These are phyloP conservation scores for Penicillium angulare DNA, from an alignment of 495 filamentous ascomycete species.

Conservation along the genomic window DNA sequence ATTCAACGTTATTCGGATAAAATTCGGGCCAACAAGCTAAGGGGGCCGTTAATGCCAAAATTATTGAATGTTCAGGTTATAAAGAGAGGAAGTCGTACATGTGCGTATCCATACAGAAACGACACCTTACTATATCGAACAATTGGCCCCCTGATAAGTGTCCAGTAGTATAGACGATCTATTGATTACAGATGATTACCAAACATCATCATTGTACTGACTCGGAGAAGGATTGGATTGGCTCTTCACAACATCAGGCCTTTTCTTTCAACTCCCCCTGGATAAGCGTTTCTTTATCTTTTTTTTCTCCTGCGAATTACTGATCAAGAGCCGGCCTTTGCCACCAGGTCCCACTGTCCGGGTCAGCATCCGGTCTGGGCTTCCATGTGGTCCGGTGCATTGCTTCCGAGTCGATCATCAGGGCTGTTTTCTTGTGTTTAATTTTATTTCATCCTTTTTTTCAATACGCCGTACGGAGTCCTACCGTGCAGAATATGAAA, in stretches of 20 bases:
- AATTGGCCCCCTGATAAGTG: background rate
- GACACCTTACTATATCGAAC: background rate
- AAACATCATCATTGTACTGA: too few species aligned
- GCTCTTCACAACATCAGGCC: background rate
- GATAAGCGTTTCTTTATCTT: too few species aligned
- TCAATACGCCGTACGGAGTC: too few species aligned
- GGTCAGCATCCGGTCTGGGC: constrained; percentile 22
- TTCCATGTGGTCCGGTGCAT: constrained; percentile 35
- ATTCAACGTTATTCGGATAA: constrained; percentile 1
- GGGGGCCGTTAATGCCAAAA: too few species aligned
- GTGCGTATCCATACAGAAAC: too few species aligned
- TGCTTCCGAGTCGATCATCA: constrained; percentile 34
- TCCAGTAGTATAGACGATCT: too few species aligned
- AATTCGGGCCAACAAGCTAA: background rate
- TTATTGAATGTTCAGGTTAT: too few species aligned
- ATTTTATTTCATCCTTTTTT: background rate
- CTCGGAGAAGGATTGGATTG: too few species aligned
- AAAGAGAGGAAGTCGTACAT: too few species aligned
- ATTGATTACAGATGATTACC: too few species aligned
- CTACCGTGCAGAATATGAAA: constrained; percentile 7
- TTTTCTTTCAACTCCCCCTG: background rate
- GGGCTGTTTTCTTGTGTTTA: constrained; percentile 2
- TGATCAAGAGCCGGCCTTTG: too few species aligned
- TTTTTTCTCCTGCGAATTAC: too few species aligned
- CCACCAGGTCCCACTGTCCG: constrained; percentile 22